Evolutionary conservation across 768 basidiomycete species (phyloP), one percentile per base, ranked within the genome.

Genomic region (Suillus hirtellus): DNA sequence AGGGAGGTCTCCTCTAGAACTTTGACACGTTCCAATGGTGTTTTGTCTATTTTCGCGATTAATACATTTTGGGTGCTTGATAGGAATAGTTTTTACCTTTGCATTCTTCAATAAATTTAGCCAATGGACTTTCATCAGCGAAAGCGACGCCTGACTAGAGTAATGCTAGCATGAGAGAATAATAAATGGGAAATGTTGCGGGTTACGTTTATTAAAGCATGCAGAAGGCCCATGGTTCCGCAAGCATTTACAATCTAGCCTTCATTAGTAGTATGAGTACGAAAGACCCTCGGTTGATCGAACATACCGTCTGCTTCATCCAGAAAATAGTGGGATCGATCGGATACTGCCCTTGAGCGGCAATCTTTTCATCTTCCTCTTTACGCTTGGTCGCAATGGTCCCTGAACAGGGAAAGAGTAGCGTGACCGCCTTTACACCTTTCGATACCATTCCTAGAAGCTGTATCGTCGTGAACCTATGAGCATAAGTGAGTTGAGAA

Each of bases 271-370:
- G 27, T 9, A 31, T 8, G 27, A 50, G 27, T n/a, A 40, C 62
- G 58, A 60, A 64, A 34, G 11, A 46, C 43, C 3, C 19, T 7
- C 14, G 60, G 24, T 24, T 5, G 1, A 35, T 53, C 15, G 2
- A 52, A 71, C 82, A 38, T 62, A 93, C 94, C 59, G 91, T 96
- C 73, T 97, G 95, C 74, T 93, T 94, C 78, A 96, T 93, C 84
- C 87, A 97, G 68, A 95, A 78, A 5, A 96, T 77, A 0, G 85
- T 86, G 6, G 84, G 82, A 68, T 92, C 87, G 4, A 92, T 70
- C 0, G 76, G 73, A 11, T 75, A 78, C 61, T 81, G 78, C 6
- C 73, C 86, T 49, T 81, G 79, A 15, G 73, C 74, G 34, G 74
- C 74, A 55, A 91, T 82, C 67, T 74, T 72, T 49, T 75, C 76